phyloP scores from a whole-genome alignment of 2,329 filamentous ascomycete species.

The Aureobasidium sp. region DNA sequence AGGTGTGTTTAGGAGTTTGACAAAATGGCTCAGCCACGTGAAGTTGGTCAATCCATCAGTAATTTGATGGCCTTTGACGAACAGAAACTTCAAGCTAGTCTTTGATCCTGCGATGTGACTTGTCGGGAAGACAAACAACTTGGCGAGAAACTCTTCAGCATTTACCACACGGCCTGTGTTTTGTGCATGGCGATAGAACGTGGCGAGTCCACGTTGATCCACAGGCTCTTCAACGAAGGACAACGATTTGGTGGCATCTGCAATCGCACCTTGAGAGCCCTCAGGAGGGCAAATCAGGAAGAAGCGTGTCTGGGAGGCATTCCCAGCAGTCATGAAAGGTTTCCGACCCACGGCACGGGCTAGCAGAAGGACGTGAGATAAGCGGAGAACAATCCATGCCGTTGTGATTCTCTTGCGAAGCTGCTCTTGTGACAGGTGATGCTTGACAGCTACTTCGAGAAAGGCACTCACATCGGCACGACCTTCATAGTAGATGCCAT shows the following conservation, averaged over 20 bases:
- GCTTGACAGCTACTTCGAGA: slow-evolving; percentile 29
- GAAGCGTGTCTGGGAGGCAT: slow-evolving; percentile 17
- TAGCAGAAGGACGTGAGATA: slow-evolving; percentile 15
- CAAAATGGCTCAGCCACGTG: slow-evolving; percentile 35
- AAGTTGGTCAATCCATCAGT: slow-evolving; percentile 36
- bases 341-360: slow-evolving; percentile 25
- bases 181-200: slow-evolving; percentile 33
- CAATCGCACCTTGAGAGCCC: slow-evolving; percentile 24
- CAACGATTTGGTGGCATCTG: slow-evolving; percentile 23
- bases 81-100: slow-evolving; percentile 27
- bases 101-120: slow-evolving; percentile 20
- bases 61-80: slow-evolving; percentile 37
- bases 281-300: slow-evolving; percentile 30
- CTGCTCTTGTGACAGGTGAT: slow-evolving; percentile 23
- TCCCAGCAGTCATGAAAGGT: slow-evolving; percentile 14
- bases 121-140: slow-evolving; percentile 31
- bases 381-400: slow-evolving; percentile 13
- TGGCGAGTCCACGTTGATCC: slow-evolving; percentile 18
- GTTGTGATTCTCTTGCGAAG: slow-evolving; percentile 18
- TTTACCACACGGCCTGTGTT: slow-evolving; percentile 34
- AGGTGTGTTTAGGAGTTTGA: slow-evolving; percentile 28
- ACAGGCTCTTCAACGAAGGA: slow-evolving; percentile 34
- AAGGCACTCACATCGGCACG: slow-evolving; percentile 36
- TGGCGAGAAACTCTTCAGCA: slow-evolving; percentile 28
- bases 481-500: slow-evolving; percentile 36